Evolutionary conservation across 306 rosid genomes (phyloP).

Genomic region (Vigna angularis): DNA sequence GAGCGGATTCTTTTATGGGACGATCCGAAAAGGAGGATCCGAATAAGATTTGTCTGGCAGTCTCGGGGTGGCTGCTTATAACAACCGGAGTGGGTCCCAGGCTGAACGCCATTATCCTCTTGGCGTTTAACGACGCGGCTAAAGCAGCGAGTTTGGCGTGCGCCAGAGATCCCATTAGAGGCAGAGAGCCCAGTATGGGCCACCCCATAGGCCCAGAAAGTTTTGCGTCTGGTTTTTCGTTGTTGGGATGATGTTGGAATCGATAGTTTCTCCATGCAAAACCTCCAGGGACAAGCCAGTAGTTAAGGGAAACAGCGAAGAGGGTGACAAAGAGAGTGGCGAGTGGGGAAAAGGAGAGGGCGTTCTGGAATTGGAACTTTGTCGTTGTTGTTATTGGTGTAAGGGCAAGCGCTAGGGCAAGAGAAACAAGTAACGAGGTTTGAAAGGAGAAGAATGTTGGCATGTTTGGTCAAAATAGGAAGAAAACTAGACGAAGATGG

Average conservation of each 20-base stretch:
- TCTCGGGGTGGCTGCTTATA: slow-evolving; percentile 87
- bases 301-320: slow-evolving; percentile 50
- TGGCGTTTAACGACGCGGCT: slow-evolving; percentile 57
- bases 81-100: slow-evolving; percentile 69
- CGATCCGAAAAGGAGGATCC: slow-evolving; percentile 78
- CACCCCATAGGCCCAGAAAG: slow-evolving; percentile 74
- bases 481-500: not conserved
- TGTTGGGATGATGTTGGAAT: not conserved
- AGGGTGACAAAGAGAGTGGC: slow-evolving; percentile 43
- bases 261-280: slow-evolving; percentile 76
- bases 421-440: slow-evolving; percentile 10
- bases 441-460: slow-evolving; percentile 30
- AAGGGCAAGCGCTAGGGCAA: slow-evolving; percentile 14
- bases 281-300: slow-evolving; percentile 78
- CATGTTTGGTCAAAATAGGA: slow-evolving; percentile 23
- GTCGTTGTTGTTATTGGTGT: not conserved
- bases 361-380: slow-evolving; percentile 42
- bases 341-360: not conserved
- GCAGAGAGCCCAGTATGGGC: slow-evolving; percentile 74
- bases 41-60: slow-evolving; percentile 73
- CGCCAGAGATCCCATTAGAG: slow-evolving; percentile 68
- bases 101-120: slow-evolving; percentile 77
- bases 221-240: slow-evolving; percentile 1
- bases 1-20: slow-evolving; percentile 78
- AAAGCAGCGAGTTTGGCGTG: slow-evolving; percentile 67